phyloP scores from a whole-genome alignment of 192 early-diverging fungal genomes.

The Backusella westeae region DNA sequence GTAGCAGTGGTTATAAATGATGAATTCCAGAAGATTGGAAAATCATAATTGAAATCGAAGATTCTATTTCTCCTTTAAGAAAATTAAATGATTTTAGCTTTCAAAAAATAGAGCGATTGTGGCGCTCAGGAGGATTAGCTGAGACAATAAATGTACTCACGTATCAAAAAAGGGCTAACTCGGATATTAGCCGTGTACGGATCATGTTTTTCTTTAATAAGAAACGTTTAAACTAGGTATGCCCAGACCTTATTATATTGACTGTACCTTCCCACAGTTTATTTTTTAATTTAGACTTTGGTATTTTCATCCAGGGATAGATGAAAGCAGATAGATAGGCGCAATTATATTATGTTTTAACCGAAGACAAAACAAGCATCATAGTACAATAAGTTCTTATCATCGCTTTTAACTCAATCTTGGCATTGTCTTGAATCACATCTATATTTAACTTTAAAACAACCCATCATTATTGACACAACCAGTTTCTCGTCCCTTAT shows the following conservation, averaged over 20 bases:
- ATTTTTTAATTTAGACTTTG: not conserved
- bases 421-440: not conserved
- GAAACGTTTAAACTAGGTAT: not conserved
- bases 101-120: not conserved
- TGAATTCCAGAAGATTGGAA: not conserved
- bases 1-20: not conserved
- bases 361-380: not conserved
- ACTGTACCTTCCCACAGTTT: not conserved
- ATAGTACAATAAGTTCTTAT: not conserved
- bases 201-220: not conserved
- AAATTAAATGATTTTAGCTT: too few species aligned
- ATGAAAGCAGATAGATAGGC: not conserved
- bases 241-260: not conserved
- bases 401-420: not conserved
- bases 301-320: not conserved
- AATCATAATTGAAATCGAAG: too few species aligned
- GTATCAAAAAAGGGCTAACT: too few species aligned
- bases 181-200: too few species aligned
- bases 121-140: not conserved
- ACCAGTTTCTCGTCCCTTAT: not conserved
- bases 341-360: not conserved
- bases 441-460: not conserved
- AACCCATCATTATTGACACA: not conserved
- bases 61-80: too few species aligned
- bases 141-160: not conserved